Evolutionary conservation across 352 stramenopile species (phyloP).

Genomic region (Globisporangium paroecandrum): DNA sequence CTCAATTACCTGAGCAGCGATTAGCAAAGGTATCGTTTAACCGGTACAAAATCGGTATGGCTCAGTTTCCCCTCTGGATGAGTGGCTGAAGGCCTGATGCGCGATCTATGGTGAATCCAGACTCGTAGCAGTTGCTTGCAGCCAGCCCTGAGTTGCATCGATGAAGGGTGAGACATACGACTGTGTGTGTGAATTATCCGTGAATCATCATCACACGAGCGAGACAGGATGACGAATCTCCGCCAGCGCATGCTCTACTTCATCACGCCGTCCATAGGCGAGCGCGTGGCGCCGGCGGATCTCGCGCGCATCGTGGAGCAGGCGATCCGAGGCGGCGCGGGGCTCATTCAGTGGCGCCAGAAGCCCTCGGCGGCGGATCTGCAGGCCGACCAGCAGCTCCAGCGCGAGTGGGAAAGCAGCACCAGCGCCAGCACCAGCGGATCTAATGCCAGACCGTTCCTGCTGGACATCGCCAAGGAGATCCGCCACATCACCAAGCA

Average conservation of each 20-base stretch:
- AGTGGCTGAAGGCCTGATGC: background rate
- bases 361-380: conserved; percentile 39
- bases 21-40: background rate
- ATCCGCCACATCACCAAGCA: conserved; percentile 35
- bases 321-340: conserved; percentile 41
- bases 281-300: conserved; percentile 19
- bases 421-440: background rate
- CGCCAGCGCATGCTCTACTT: conserved; percentile 44
- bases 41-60: background rate
- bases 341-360: conserved; percentile 52
- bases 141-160: background rate
- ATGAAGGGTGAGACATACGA: conserved; percentile 1
- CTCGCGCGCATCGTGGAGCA: conserved; percentile 37
- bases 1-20: background rate
- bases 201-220: background rate
- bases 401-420: conserved; percentile 22
- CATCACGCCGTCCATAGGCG: conserved; percentile 50
- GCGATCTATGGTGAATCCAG: background rate
- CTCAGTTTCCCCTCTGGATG: background rate
- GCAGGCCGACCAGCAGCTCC: conserved; percentile 22
- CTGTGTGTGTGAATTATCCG: background rate
- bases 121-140: background rate
- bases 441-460: conserved; percentile 19
- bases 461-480: conserved; percentile 32
- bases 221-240: background rate